Evolutionary conservation across 305 asterid species (phyloP).

Genomic region (Solanum hybrid): DNA sequence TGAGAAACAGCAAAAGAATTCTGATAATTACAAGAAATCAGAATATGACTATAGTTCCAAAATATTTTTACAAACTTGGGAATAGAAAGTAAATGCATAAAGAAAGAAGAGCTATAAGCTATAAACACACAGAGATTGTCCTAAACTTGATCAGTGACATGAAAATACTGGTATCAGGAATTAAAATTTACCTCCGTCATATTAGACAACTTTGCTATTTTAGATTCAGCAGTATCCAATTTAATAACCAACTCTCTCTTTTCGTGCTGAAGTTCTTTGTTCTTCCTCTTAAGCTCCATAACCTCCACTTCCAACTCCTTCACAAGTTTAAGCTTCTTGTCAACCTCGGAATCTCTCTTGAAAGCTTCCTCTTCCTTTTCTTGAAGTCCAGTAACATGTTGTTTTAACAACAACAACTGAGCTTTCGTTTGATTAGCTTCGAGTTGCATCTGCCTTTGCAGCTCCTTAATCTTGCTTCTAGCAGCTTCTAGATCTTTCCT

Average conservation of each 20-base stretch:
- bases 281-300: constrained; percentile 83
- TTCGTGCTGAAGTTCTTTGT: constrained; percentile 88
- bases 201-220: constrained; percentile 56
- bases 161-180: neutral
- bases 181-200: constrained; percentile 59
- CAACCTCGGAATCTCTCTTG: constrained; percentile 52
- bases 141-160: neutral
- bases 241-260: constrained; percentile 72
- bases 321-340: constrained; percentile 65
- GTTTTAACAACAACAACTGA: constrained; percentile 78
- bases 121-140: neutral
- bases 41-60: neutral
- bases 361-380: constrained; percentile 67
- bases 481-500: constrained; percentile 68
- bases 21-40: neutral
- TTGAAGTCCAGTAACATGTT: constrained; percentile 82
- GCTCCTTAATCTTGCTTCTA: constrained; percentile 64
- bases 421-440: constrained; percentile 89
- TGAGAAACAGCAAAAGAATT: neutral
- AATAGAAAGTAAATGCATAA: neutral
- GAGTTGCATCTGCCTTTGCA: constrained; percentile 85
- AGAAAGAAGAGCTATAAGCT: neutral
- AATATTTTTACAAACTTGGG: neutral
- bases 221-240: constrained; percentile 71
- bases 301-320: constrained; percentile 82